A percentile compares a stretch with the other conserved stretches of the same genome.
These are phyloP conservation scores for Tilletia walkeri DNA, from an alignment of 1,284 basidiomycete genomes.

Conservation along the genomic window DNA sequence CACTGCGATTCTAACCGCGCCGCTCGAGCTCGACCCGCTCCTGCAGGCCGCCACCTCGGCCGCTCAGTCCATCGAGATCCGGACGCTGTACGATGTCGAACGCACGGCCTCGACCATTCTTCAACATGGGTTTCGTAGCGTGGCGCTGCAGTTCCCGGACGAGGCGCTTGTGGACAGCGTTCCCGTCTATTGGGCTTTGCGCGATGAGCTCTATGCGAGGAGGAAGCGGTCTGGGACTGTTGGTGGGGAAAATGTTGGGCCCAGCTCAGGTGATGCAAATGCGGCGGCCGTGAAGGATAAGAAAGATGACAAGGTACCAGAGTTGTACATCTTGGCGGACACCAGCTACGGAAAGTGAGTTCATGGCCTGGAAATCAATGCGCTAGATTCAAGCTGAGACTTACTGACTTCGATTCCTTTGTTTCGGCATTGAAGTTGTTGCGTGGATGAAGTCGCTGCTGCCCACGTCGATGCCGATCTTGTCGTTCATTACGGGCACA, in stretches of 20 bases:
- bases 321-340: constrained; percentile 88
- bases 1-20: constrained; percentile 44
- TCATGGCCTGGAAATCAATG: background rate
- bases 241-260: background rate
- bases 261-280: background rate
- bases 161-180: constrained; percentile 85
- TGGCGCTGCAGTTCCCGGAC: constrained; percentile 91
- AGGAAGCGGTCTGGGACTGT: constrained; percentile 29
- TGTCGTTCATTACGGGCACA: constrained; percentile 93
- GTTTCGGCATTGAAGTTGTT: constrained; percentile 68
- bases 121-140: constrained; percentile 29
- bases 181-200: constrained; percentile 75
- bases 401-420: background rate
- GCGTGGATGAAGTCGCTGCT: constrained; percentile 93
- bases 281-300: background rate
- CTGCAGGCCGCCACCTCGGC: constrained; percentile 43
- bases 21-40: constrained; percentile 38
- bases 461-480: constrained; percentile 89
- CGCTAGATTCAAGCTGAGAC: background rate
- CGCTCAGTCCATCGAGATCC: constrained; percentile 29
- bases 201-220: constrained; percentile 59
- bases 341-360: constrained; percentile 91
- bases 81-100: constrained; percentile 43
- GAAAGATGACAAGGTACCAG: constrained; percentile 9
- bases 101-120: constrained; percentile 34